Evolutionary conservation across 2,329 filamentous ascomycete species (phyloP).

Genomic region (Dactylellina cionopaga): DNA sequence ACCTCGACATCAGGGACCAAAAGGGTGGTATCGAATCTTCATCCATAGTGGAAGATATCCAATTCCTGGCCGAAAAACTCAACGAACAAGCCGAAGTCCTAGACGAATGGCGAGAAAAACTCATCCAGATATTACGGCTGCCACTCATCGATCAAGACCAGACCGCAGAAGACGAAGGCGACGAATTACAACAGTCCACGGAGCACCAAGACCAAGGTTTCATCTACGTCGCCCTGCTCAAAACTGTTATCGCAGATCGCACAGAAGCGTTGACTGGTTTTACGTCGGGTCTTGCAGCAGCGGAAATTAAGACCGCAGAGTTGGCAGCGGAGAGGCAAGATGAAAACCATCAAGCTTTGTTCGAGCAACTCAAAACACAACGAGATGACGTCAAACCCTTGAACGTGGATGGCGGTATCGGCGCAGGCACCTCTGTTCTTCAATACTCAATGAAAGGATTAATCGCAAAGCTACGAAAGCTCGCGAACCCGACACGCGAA

Average conservation of each 20-base stretch:
- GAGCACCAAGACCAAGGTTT: slow-evolving; percentile 88
- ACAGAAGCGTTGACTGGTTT: slow-evolving; percentile 79
- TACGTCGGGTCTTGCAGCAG: slow-evolving; percentile 76
- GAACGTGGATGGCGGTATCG: slow-evolving; percentile 31
- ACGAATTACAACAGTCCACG: slow-evolving; percentile 89
- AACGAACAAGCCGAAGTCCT: slow-evolving; percentile 78
- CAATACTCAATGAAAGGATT: slow-evolving; percentile 67
- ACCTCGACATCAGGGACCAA: slow-evolving; percentile 66
- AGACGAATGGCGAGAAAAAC: slow-evolving; percentile 77
- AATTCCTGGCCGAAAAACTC: slow-evolving; percentile 71
- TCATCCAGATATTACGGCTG: slow-evolving; percentile 68
- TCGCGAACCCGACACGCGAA: slow-evolving; percentile 65
- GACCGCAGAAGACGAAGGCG: slow-evolving; percentile 78
- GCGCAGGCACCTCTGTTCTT: slow-evolving; percentile 12
- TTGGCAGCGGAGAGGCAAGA: slow-evolving; percentile 70
- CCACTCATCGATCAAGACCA: slow-evolving; percentile 86
- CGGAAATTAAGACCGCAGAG: slow-evolving; percentile 73
- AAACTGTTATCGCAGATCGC: slow-evolving; percentile 80
- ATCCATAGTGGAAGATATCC: slow-evolving; percentile 72
- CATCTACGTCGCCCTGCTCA: slow-evolving; percentile 81
- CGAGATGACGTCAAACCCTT: slow-evolving; percentile 63
- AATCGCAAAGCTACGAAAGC: slow-evolving; percentile 69
- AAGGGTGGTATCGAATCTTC: slow-evolving; percentile 78
- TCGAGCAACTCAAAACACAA: slow-evolving; percentile 64
- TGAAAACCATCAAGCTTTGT: slow-evolving; percentile 77